These are phyloP conservation scores for Saccharomycopsis oosterbeekiorum DNA, from an alignment of 805 yeast genomes.

Conservation along the genomic window DNA sequence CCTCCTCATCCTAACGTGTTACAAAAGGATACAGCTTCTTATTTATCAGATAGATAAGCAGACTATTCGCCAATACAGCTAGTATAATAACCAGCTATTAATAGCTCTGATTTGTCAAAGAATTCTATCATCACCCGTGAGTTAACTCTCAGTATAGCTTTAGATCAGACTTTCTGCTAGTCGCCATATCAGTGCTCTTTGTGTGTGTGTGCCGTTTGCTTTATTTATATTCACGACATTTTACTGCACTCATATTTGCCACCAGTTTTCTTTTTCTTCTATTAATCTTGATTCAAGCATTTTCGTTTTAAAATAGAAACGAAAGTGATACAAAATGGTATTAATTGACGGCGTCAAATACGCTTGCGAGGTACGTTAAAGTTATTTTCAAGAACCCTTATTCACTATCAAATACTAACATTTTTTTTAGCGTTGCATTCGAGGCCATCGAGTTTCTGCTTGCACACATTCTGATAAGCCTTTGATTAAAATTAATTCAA, in stretches of 20 bases:
- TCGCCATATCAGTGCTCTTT: not conserved
- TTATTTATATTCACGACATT: no score
- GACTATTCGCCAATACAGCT: no score
- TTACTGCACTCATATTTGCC: no score
- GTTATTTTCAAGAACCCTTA: not conserved
- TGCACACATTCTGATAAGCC: constrained; percentile 91
- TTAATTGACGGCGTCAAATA: constrained; percentile 85
- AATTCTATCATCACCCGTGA: not conserved
- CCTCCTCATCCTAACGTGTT: no score
- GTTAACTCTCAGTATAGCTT: not conserved
- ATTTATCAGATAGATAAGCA: no score
- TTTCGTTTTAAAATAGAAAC: no score
- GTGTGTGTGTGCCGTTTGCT: not conserved
- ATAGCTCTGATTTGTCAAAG: not conserved
- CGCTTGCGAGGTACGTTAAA: constrained; percentile 58
- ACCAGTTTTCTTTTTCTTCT: no score
- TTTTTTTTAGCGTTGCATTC: constrained; percentile 51
- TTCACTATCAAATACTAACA: constrained; percentile 4
- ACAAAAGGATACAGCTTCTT: no score
- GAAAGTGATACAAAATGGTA: constrained; percentile 45
- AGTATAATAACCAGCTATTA: no score
- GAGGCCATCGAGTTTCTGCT: constrained; percentile 93
- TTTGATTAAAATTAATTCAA: constrained; percentile 86
- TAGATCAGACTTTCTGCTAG: not conserved
- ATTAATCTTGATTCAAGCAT: no score